A percentile compares a stretch with the other conserved stretches of the same genome.
Conservation (phyloP, 1,139 yeast species). For the Saccharomyces pastorianus region DNA sequence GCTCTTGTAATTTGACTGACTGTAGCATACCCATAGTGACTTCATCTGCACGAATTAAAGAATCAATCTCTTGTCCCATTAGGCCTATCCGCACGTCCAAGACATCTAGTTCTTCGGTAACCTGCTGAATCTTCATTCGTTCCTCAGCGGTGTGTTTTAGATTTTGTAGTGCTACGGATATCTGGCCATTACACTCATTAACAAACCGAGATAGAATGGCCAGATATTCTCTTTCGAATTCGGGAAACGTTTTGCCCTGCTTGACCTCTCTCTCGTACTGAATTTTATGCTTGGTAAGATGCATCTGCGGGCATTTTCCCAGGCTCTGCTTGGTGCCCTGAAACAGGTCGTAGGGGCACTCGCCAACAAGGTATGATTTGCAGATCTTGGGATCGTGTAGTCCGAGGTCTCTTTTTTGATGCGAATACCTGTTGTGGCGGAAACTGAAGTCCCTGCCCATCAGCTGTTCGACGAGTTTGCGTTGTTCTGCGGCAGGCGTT, state of each 20-base stretch:
- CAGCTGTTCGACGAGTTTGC: constrained; percentile 67
- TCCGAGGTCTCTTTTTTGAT: constrained; percentile 23
- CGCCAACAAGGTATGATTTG: constrained; percentile 72
- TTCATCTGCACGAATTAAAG: constrained; percentile 45
- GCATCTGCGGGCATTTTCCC: constrained; percentile 74
- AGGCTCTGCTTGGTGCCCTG: constrained; percentile 76
- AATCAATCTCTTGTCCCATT: constrained; percentile 60
- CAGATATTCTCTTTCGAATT: constrained; percentile 61
- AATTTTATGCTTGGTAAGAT: constrained; percentile 65
- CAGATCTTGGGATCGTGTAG: constrained; percentile 65
- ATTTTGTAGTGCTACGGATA: constrained; percentile 55
- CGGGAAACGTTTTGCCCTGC: constrained; percentile 54
- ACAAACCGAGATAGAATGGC: constrained; percentile 37
- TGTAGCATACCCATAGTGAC: constrained; percentile 43
- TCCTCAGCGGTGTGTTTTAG: constrained; percentile 78
- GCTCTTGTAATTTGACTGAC: constrained; percentile 38
- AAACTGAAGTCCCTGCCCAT: constrained; percentile 63
- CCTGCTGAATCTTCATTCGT: constrained; percentile 51
- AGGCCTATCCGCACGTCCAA: constrained; percentile 61
- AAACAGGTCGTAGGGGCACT: constrained; percentile 84
- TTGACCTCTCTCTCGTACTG: constrained; percentile 56
- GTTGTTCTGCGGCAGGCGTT: constrained; percentile 58
- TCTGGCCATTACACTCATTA: constrained; percentile 59
- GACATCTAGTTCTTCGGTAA: constrained; percentile 58
- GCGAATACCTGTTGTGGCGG: constrained; percentile 11